Base-by-base conservation (phyloP, 306 rosid species). In the Quercus wislizeni region DNA sequence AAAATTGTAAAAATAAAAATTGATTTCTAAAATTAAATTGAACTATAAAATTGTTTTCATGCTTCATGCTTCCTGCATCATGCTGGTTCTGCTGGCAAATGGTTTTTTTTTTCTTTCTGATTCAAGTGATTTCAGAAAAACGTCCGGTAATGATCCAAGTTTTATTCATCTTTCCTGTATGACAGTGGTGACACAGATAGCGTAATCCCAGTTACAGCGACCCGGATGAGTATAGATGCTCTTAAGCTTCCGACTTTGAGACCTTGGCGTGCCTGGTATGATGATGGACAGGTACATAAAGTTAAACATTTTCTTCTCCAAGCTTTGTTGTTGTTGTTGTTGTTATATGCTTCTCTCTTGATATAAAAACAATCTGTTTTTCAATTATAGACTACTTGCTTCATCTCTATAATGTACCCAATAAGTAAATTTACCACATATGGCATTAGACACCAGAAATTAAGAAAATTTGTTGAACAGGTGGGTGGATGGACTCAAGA, bases 401-500 rank as follows among this genome's bases (percentile, higher is more conserved):
- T 19, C 4, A 19, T 67, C 25, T 18, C 23, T 67, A 19, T 46
- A 12, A 64, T 64, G 72, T 5, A 31, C 15, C 72, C 41, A 9
- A 28, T 30, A 57, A 52, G 54, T 58, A 30, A n/a, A 52, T 62
- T 25, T 27, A 13, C 13, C 27, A 13, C 79, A 18, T 30, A 56
- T 19, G 2, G 67, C 67, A 61, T 6, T 23, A 23, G 13, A 1
- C 72, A 5, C 13, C 54, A 25, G 65, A 6, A 51, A 41, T 28
- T 41, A 33, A 71, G 28, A 25, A 74, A 64, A 19, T 20, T 74
- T 54, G 6, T 61, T 31, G 46, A 74, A 76, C 88, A 94, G 99
- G 99, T 94, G 58, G 99, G 97, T 82, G 97, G 99, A 75, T 94
- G 99, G 97, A 92, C 85, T 2, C 93, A 94, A 80, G 99, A 91